Evolutionary conservation across 441 rosid genomes (phyloP).

Genomic region (Corymbia citriodora): DNA sequence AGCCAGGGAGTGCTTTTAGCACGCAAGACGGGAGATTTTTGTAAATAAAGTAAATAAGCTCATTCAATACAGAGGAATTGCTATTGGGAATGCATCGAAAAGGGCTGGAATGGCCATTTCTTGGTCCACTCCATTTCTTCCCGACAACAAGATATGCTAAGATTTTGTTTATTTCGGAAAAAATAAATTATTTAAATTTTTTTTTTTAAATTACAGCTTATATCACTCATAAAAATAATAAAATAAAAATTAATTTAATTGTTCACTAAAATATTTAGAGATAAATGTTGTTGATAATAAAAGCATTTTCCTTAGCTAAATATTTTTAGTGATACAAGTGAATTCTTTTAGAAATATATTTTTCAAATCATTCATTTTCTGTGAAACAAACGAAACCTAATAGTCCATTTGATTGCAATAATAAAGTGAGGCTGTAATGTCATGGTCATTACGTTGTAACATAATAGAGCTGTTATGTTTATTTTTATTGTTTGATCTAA

Average conservation of each 20-base stretch:
- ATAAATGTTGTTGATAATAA: no score
- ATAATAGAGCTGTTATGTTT: background rate
- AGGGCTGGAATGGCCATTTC: background rate
- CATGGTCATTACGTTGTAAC: background rate
- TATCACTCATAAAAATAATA: no score
- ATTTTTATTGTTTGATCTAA: background rate
- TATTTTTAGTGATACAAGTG: background rate
- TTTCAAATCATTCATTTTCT: no score
- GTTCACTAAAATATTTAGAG: rapidly evolving
- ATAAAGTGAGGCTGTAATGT: background rate
- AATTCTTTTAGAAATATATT: no score
- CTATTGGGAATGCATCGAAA: background rate
- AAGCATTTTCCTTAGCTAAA: background rate
- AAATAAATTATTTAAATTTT: no score
- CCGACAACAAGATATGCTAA: background rate
- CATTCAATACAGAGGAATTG: background rate
- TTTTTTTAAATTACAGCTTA: rapidly evolving
- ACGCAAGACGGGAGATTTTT: background rate
- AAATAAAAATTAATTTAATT: no score
- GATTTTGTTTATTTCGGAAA: background rate
- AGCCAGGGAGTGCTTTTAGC: background rate
- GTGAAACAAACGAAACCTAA: background rate
- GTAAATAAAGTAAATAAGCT: background rate
- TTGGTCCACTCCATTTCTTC: background rate
- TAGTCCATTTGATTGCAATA: background rate